Percentiles rank a stretch among this genome's conserved stretches.
These are phyloP conservation scores for Nematodospora anomalae DNA, from an alignment of 1,139 yeast species.

Conservation along the genomic window DNA sequence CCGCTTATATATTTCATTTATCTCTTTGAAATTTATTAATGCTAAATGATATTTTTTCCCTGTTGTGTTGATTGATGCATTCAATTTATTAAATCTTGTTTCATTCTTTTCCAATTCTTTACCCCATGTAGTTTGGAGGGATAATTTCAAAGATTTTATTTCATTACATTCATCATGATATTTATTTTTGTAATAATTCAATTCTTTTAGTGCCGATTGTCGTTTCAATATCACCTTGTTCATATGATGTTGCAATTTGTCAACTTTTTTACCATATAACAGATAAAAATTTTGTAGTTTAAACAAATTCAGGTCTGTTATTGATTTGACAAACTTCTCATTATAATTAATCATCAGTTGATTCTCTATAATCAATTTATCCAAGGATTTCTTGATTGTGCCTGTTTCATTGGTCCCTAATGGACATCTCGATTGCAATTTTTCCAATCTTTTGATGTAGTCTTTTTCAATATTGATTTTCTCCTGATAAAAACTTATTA, in stretches of 20 bases:
- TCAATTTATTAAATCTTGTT: constrained; percentile 58
- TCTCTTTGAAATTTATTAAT: constrained; percentile 58
- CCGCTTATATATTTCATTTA: constrained; percentile 69
- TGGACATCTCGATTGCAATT: constrained; percentile 45
- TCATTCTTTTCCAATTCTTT: constrained; percentile 71
- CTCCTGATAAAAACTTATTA: constrained; percentile 48
- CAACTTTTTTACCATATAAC: constrained; percentile 31
- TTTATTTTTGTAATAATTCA: constrained; percentile 49
- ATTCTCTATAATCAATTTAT: constrained; percentile 56
- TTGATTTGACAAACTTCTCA: constrained; percentile 32
- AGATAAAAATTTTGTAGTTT: constrained; percentile 32
- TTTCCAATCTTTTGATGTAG: constrained; percentile 54
- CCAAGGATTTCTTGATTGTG: constrained; percentile 58
- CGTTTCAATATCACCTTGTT: constrained; percentile 30
- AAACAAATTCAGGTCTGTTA: constrained; percentile 35
- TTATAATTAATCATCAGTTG: constrained; percentile 34
- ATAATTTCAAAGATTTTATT: constrained; percentile 58
- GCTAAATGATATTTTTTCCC: constrained; percentile 62
- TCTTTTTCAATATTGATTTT: constrained; percentile 70
- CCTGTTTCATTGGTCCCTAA: constrained; percentile 65
- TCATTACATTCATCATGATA: constrained; percentile 62
- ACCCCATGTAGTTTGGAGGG: constrained; percentile 75
- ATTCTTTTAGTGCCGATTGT: constrained; percentile 28
- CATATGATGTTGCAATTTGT: constrained; percentile 40
- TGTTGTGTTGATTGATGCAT: constrained; percentile 45